These are phyloP conservation scores for Zygnema cylindricum DNA, from an alignment of 139 green algal species.

Conservation along the genomic window DNA sequence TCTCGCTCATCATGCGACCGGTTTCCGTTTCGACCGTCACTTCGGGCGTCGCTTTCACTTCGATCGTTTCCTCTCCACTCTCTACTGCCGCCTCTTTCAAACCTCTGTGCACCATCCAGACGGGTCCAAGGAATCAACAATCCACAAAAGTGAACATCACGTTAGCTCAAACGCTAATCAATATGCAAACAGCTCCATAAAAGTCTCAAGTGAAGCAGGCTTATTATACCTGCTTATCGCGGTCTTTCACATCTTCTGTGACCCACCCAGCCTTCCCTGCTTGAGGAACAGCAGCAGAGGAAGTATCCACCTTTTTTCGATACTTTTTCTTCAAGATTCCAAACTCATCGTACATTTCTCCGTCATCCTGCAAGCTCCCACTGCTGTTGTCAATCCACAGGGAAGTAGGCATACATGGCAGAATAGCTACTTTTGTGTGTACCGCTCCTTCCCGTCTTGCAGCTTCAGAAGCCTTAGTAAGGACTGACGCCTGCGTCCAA, in stretches of 20 bases:
- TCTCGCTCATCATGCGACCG: background rate
- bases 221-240: background rate
- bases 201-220: background rate
- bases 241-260: constrained; percentile 35
- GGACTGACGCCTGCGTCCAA: too few species aligned
- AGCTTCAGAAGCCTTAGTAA: too few species aligned
- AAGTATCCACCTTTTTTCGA: constrained; percentile 46
- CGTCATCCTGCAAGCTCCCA: constrained; percentile 50
- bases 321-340: constrained; percentile 69
- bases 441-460: too few species aligned
- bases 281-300: background rate
- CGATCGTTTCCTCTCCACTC: background rate
- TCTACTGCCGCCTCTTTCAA: background rate
- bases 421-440: too few species aligned
- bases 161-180: background rate
- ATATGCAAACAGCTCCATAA: background rate
- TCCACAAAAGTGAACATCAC: background rate
- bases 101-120: background rate
- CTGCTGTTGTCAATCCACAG: too few species aligned
- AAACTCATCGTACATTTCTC: constrained; percentile 67
- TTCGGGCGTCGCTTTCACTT: background rate
- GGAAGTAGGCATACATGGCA: too few species aligned
- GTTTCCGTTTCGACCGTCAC: background rate
- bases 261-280: constrained; percentile 39
- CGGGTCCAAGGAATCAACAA: background rate